These are phyloP conservation scores for Coleophoma cylindrospora DNA, from an alignment of 2,329 filamentous ascomycete species.

Conservation along the genomic window DNA sequence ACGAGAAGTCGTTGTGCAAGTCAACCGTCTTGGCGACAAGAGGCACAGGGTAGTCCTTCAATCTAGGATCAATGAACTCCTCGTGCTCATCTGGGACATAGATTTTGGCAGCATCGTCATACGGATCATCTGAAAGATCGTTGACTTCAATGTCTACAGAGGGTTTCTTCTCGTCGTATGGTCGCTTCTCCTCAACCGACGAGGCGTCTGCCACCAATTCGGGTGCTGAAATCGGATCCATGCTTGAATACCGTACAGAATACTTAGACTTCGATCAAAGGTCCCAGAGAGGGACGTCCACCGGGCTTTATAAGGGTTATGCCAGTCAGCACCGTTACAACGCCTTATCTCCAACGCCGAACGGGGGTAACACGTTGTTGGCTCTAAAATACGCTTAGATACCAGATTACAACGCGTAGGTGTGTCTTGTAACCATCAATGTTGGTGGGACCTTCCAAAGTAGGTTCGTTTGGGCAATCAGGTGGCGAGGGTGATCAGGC, in stretches of 20 bases:
- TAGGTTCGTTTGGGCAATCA: too few relatives aligned
- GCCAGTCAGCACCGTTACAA: too few relatives aligned
- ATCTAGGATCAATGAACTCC: slow-evolving; percentile 25
- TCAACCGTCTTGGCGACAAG: slow-evolving; percentile 29
- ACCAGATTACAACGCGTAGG: too few relatives aligned
- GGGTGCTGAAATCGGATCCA: neutral
- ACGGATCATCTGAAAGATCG: neutral
- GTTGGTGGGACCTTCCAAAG: too few relatives aligned
- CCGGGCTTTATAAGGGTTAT: too few relatives aligned
- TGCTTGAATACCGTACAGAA: neutral
- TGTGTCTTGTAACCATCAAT: too few relatives aligned
- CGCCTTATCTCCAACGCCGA: too few relatives aligned
- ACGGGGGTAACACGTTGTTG: too few relatives aligned
- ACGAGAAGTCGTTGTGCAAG: slow-evolving; percentile 26
- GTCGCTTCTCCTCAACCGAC: neutral
- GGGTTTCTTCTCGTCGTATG: neutral
- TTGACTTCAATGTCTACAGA: neutral
- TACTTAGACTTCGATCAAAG: too few relatives aligned
- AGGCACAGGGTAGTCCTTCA: slow-evolving; percentile 25
- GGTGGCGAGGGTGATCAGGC: too few relatives aligned
- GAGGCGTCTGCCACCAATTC: neutral
- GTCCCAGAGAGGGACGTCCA: too few relatives aligned
- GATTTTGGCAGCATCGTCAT: slow-evolving; percentile 4
- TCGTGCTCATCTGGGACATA: slow-evolving; percentile 23
- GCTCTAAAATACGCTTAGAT: too few relatives aligned